phyloP scores from a whole-genome alignment of 176 grass and related monocot species.

The Cymbopogon citratus region DNA sequence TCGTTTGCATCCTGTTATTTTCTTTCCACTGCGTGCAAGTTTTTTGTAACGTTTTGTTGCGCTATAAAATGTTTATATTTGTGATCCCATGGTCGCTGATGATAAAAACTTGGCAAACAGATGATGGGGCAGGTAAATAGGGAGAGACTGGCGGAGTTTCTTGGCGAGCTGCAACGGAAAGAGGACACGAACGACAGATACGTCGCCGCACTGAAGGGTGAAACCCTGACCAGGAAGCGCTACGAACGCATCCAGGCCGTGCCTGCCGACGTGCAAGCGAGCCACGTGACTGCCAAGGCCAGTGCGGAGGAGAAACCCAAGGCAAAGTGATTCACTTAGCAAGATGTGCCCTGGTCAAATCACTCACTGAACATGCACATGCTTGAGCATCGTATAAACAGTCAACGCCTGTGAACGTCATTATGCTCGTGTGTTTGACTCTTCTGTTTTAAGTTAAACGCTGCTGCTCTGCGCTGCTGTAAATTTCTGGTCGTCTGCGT shows the following conservation, averaged over 20 bases:
- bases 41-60: not conserved
- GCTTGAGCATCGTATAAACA: not conserved
- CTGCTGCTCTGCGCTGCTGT: not conserved
- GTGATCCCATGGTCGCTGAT: not conserved
- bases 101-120: conserved; percentile 16
- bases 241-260: conserved; percentile 73
- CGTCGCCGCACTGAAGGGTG: conserved; percentile 79
- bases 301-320: conserved; percentile 37
- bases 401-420: not conserved
- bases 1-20: not conserved
- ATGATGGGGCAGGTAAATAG: conserved; percentile 94
- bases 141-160: conserved; percentile 91
- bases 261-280: conserved; percentile 31
- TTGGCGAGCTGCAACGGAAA: conserved; percentile 82
- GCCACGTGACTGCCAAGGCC: conserved; percentile 23
- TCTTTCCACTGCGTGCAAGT: not conserved
- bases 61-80: not conserved
- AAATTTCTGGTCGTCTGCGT: conserved; percentile 2
- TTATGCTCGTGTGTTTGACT: not conserved
- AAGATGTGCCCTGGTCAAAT: not conserved
- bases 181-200: conserved; percentile 82
- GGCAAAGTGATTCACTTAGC: conserved; percentile 39
- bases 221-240: conserved; percentile 74
- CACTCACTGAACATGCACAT: not conserved
- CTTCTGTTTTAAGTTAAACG: not conserved